A percentile compares a stretch with the other conserved stretches of the same genome.
These are phyloP conservation scores for Astragalus membranaceus DNA, from an alignment of 306 rosid genomes.

Conservation along the genomic window DNA sequence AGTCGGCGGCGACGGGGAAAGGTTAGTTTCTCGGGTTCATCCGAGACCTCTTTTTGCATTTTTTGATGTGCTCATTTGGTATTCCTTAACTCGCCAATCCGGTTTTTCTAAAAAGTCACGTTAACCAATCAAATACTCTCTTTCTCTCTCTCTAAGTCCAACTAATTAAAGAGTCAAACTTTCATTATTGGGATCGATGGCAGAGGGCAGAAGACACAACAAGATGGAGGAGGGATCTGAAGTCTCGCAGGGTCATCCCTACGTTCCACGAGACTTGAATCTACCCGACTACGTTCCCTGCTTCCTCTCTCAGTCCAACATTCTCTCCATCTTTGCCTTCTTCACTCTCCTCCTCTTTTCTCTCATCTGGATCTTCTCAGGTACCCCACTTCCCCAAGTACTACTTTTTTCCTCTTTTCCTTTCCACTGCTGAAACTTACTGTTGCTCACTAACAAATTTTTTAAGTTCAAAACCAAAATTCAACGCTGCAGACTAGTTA, in stretches of 20 bases:
- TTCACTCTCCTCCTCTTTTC: constrained; percentile 37
- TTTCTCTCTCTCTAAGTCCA: not conserved
- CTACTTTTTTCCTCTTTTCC: no score
- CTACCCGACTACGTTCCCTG: constrained; percentile 57
- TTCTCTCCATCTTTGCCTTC: constrained; percentile 34
- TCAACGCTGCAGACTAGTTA: no score
- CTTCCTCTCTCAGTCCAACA: constrained; percentile 46
- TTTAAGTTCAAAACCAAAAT: not conserved
- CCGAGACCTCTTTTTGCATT: no score
- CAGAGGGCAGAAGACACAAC: not conserved
- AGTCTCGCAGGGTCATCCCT: constrained; percentile 46
- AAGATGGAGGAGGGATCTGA: constrained; percentile 37
- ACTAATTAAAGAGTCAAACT: not conserved
- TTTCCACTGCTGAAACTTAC: no score
- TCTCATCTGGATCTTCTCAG: constrained; percentile 57
- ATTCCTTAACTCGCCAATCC: no score
- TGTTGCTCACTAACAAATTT: not conserved
- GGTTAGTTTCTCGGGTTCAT: no score
- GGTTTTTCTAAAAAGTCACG: no score
- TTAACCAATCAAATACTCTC: no score
- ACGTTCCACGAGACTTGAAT: constrained; percentile 50
- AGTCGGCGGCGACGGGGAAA: no score
- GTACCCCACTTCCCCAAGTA: no score
- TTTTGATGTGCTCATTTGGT: no score
- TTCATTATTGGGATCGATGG: no score